These are phyloP conservation scores for Misopates orontium DNA, from an alignment of 257 asterid species.

Conservation along the genomic window DNA sequence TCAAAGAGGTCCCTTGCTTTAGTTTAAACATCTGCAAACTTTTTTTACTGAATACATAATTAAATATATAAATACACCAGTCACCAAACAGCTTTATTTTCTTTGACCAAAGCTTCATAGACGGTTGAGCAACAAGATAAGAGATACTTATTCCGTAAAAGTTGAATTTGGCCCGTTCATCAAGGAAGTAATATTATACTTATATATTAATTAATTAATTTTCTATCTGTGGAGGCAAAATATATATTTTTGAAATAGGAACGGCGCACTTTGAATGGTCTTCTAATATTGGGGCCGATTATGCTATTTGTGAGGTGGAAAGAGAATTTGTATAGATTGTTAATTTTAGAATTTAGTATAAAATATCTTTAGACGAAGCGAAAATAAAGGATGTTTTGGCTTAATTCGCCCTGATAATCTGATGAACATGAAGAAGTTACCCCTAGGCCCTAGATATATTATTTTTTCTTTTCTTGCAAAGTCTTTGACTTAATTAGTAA, in stretches of 20 bases:
- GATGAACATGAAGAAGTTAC: not conserved
- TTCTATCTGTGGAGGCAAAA: too few relatives aligned
- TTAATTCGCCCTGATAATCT: not conserved
- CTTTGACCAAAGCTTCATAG: conserved; percentile 34
- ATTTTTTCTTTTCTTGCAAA: too few relatives aligned
- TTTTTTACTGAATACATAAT: not conserved
- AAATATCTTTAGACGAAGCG: not conserved
- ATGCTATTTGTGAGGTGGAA: conserved; percentile 4
- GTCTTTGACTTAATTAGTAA: too few relatives aligned
- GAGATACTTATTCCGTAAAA: not conserved
- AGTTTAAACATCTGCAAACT: not conserved
- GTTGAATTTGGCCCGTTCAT: conserved; percentile 36
- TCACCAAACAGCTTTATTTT: conserved; percentile 28
- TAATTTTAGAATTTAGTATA: not conserved
- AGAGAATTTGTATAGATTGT: not conserved
- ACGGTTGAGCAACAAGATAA: conserved; percentile 29
- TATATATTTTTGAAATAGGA: not conserved
- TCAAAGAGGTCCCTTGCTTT: too few relatives aligned
- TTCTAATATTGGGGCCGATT: not conserved
- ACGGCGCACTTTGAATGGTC: conserved; percentile 32
- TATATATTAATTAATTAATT: not conserved
- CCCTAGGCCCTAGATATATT: not conserved
- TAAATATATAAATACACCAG: too few relatives aligned
- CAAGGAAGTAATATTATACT: conserved; percentile 14
- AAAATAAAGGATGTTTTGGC: too few relatives aligned